Conservation (phyloP, 2,329 filamentous ascomycete species). For the Microcyclospora tardicrescens region DNA sequence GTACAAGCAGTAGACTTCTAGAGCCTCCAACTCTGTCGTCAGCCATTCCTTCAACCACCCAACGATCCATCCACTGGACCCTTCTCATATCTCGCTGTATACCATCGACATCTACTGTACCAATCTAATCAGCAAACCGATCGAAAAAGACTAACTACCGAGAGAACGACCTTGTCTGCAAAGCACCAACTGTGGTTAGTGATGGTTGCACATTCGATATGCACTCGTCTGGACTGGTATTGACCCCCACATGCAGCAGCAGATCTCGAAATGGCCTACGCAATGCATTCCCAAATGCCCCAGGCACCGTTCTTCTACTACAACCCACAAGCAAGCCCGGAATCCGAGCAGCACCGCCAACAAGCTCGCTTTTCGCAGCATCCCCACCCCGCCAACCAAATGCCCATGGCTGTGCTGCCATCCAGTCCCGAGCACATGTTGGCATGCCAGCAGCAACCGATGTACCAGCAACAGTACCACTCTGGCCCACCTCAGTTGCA, state of each 20-base stretch:
- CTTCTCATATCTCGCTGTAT: constrained; percentile 10
- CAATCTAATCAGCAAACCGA: background rate
- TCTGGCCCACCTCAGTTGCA: constrained; percentile 18
- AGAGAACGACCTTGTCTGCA: background rate
- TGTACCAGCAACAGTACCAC: constrained; percentile 24
- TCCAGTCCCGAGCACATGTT: constrained; percentile 34
- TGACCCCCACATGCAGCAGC: constrained; percentile 1
- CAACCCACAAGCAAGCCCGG: constrained; percentile 59
- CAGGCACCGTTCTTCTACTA: constrained; percentile 81
- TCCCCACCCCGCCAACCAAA: constrained; percentile 32
- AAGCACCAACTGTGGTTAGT: background rate
- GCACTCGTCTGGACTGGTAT: background rate
- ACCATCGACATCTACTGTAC: constrained; percentile 1
- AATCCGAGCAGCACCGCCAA: constrained; percentile 45
- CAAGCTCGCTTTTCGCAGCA: constrained; percentile 63
- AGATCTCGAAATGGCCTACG: constrained; percentile 21
- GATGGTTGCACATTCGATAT: constrained; percentile 1
- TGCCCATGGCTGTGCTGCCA: constrained; percentile 32
- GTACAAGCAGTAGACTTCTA: constrained; percentile 7
- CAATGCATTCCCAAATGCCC: constrained; percentile 38
- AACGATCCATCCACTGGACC: constrained; percentile 4
- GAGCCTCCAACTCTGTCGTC: constrained; percentile 5
- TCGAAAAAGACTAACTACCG: background rate
- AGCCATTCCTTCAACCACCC: constrained; percentile 10
- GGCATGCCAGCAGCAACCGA: constrained; percentile 39